Conservation (phyloP, 345 rosid genomes). For the Hevea brasiliensis region DNA sequence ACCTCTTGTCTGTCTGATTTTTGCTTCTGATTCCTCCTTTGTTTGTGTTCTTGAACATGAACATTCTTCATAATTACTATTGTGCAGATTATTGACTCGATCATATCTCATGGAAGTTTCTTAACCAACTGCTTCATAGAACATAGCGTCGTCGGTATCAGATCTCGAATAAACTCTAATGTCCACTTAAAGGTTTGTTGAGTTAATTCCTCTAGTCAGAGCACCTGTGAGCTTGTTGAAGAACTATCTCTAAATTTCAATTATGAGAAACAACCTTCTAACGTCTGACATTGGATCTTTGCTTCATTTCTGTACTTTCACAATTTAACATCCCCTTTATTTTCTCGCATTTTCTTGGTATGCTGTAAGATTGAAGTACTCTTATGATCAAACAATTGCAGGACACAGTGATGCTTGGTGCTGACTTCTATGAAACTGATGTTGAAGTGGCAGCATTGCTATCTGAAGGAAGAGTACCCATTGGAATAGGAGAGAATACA, state of each 20-base stretch:
- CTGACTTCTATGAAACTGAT: slow-evolving; percentile 83
- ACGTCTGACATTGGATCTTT: too few species aligned
- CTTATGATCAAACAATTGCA: slow-evolving; percentile 24
- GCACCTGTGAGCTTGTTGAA: too few species aligned
- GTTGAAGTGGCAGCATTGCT: slow-evolving; percentile 56
- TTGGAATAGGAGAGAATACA: slow-evolving; percentile 86
- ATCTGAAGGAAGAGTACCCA: slow-evolving; percentile 69
- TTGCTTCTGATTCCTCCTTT: background rate
- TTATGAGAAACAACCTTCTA: too few species aligned
- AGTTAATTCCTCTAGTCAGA: background rate
- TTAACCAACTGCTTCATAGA: slow-evolving; percentile 62
- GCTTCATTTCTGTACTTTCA: too few species aligned
- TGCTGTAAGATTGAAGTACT: background rate
- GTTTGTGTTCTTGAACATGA: background rate
- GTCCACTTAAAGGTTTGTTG: slow-evolving; percentile 75
- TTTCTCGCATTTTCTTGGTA: background rate
- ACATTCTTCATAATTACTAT: background rate
- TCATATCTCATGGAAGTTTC: slow-evolving; percentile 92
- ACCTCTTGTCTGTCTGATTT: slow-evolving; percentile 16
- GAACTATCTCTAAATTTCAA: too few species aligned
- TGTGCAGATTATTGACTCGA: slow-evolving; percentile 74
- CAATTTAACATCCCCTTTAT: background rate
- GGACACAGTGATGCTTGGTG: slow-evolving; percentile 97
- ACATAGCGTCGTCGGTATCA: slow-evolving; percentile 86
- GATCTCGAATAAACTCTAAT: slow-evolving; percentile 72